A percentile compares a stretch with the other conserved stretches of the same genome.
Evolutionary conservation across 768 basidiomycete genomes (phyloP).

Genomic region (Tulasnella sp.): DNA sequence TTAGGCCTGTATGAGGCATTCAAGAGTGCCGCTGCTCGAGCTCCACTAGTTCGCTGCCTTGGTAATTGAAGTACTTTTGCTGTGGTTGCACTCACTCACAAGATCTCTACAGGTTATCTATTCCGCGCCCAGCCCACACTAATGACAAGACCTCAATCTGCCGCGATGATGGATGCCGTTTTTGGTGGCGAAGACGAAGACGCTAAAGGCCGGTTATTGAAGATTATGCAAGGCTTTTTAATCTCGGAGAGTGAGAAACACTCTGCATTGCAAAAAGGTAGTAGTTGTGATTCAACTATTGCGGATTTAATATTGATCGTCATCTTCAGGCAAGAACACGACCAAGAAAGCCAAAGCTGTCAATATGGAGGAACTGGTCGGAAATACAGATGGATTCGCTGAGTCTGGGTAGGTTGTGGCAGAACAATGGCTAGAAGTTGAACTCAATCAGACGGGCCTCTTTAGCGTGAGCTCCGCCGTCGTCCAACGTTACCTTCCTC

Average conservation of each 20-base stretch:
- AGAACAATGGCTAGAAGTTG: background rate
- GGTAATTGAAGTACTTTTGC: conserved; percentile 38
- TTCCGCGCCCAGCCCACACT: conserved; percentile 87
- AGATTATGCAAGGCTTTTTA: conserved; percentile 87
- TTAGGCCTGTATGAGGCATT: conserved; percentile 63
- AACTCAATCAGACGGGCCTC: background rate
- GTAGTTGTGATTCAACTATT: background rate
- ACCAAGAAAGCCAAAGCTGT: conserved; percentile 36
- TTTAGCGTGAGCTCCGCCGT: conserved; percentile 84
- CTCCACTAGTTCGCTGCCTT: conserved; percentile 73
- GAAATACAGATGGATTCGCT: conserved; percentile 90
- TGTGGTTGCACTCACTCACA: background rate
- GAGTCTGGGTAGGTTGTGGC: conserved; percentile 72
- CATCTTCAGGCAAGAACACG: conserved; percentile 26
- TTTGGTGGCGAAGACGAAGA: conserved; percentile 68
- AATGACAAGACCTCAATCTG: conserved; percentile 72
- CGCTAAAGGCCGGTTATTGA: conserved; percentile 58
- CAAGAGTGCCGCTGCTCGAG: conserved; percentile 43
- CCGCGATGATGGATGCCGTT: conserved; percentile 79
- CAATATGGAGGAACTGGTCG: conserved; percentile 88
- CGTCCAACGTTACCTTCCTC: conserved; percentile 80
- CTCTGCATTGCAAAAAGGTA: conserved; percentile 57
- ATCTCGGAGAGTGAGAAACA: conserved; percentile 73
- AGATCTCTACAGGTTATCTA: conserved; percentile 54
- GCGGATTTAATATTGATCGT: background rate